A percentile compares a stretch with the other conserved stretches of the same genome.
phyloP scores from a whole-genome alignment of 331 rosid genomes.

The Pyracantha coccinea region DNA sequence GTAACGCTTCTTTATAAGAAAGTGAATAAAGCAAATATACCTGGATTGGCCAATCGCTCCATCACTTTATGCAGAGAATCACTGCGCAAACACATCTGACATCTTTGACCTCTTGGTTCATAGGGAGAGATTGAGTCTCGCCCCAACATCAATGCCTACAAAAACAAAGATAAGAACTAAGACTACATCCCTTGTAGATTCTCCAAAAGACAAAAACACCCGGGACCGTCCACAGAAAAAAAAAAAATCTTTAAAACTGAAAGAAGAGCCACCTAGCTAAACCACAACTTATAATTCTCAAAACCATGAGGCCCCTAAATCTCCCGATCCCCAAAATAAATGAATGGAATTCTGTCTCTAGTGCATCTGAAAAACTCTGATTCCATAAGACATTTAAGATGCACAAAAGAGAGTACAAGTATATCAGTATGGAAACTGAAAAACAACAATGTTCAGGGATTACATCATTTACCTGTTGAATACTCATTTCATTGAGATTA shows the following conservation, averaged over 20 bases:
- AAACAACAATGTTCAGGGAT: background rate
- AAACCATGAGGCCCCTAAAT: background rate
- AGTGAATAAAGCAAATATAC: slow-evolving; percentile 10
- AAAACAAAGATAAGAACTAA: background rate
- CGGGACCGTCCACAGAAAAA: background rate
- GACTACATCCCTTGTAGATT: background rate
- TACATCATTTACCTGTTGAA: slow-evolving; percentile 61
- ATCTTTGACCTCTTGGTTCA: slow-evolving; percentile 78
- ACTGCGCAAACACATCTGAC: slow-evolving; percentile 91
- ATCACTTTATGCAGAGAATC: slow-evolving; percentile 92
- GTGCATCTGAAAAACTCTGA: background rate
- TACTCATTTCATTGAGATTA: slow-evolving; percentile 88
- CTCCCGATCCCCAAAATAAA: background rate
- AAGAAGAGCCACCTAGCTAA: background rate
- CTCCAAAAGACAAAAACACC: background rate
- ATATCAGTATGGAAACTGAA: background rate
- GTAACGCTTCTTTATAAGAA: no score
- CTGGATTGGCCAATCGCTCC: slow-evolving; percentile 91
- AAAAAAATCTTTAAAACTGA: background rate
- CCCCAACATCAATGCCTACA: slow-evolving; percentile 86
- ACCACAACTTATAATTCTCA: background rate
- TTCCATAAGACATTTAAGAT: background rate
- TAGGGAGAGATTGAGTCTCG: slow-evolving; percentile 54
- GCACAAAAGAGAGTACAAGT: background rate
- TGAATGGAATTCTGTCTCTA: background rate